phyloP scores from a whole-genome alignment of 106 monocot species.

The Dendrobium nobile region DNA sequence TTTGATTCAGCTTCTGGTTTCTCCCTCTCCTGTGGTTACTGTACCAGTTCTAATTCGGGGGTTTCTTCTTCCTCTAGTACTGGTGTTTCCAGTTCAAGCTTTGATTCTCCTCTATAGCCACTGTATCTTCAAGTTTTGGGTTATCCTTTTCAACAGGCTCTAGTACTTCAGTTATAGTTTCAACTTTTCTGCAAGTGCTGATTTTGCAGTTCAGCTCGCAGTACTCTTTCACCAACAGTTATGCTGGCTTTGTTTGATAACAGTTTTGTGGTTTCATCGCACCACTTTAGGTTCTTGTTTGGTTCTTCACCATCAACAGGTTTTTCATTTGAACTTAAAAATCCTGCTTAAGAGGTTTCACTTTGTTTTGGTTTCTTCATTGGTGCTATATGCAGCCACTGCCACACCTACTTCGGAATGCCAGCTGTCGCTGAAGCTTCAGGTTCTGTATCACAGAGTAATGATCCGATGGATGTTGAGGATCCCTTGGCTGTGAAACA shows the following conservation, averaged over 20 bases:
- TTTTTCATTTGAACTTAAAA: constrained; percentile 17
- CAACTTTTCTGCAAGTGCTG: constrained; percentile 15
- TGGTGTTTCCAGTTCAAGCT: neutral
- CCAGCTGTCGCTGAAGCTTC: constrained; percentile 17
- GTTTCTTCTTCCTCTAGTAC: neutral
- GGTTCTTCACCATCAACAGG: constrained; percentile 1
- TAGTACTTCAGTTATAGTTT: constrained; percentile 20
- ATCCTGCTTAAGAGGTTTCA: constrained; percentile 4
- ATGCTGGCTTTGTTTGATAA: constrained; percentile 11
- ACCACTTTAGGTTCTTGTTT: constrained; percentile 9
- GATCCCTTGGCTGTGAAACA: constrained; percentile 61
- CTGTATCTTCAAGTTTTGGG: neutral
- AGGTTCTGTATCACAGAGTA: constrained; percentile 21
- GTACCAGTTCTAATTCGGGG: neutral
- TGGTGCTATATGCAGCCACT: constrained; percentile 5
- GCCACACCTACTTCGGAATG: constrained; percentile 21
- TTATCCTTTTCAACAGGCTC: constrained; percentile 8
- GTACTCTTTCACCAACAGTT: constrained; percentile 15
- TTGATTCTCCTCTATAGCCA: constrained; percentile 1
- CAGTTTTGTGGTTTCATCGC: constrained; percentile 12
- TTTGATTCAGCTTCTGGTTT: constrained; percentile 20
- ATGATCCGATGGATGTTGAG: constrained; percentile 85
- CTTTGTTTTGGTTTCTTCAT: constrained; percentile 8
- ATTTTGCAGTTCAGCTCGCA: constrained; percentile 8
- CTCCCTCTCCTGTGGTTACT: constrained; percentile 3